Evolutionary conservation across 2,329 filamentous ascomycete species (phyloP).

Genomic region (Triangularia verruculosa): DNA sequence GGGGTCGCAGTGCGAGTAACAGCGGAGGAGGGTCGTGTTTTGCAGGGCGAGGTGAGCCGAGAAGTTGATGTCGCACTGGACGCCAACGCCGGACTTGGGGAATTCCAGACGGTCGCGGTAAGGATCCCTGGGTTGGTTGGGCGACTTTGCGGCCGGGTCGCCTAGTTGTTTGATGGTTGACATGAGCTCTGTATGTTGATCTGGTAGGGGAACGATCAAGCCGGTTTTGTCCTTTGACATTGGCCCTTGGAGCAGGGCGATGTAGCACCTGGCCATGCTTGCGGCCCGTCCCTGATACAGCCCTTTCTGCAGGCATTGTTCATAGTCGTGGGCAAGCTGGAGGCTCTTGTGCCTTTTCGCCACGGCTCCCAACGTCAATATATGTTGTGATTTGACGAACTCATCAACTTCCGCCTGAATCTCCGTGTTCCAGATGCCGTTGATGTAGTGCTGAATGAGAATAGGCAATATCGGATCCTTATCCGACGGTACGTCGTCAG

Average conservation of each 20-base stretch:
- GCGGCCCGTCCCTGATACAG: slow-evolving; percentile 41
- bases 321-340: slow-evolving; percentile 55
- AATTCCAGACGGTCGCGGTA: slow-evolving; percentile 68
- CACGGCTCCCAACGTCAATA: slow-evolving; percentile 39
- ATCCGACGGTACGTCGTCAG: slow-evolving; percentile 23
- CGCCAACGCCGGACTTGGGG: slow-evolving; percentile 71
- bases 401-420: slow-evolving; percentile 43
- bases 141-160: slow-evolving; percentile 49
- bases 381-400: slow-evolving; percentile 31
- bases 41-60: slow-evolving; percentile 78
- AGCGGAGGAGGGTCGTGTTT: slow-evolving; percentile 78
- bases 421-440: slow-evolving; percentile 48
- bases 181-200: slow-evolving; percentile 36
- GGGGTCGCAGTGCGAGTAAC: slow-evolving; percentile 75
- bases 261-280: slow-evolving; percentile 45
- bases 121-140: slow-evolving; percentile 51
- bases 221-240: slow-evolving; percentile 32
- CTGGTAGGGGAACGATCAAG: slow-evolving; percentile 39
- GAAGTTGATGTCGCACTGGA: slow-evolving; percentile 91
- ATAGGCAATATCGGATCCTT: slow-evolving; percentile 28
- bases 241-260: slow-evolving; percentile 46
- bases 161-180: slow-evolving; percentile 44
- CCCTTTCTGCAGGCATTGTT: slow-evolving; percentile 49
- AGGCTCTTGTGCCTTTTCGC: slow-evolving; percentile 52
- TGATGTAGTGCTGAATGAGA: slow-evolving; percentile 46